Evolutionary conservation across 192 early-diverging fungal genomes (phyloP).

Genomic region (Entophlyctis helioformis): DNA sequence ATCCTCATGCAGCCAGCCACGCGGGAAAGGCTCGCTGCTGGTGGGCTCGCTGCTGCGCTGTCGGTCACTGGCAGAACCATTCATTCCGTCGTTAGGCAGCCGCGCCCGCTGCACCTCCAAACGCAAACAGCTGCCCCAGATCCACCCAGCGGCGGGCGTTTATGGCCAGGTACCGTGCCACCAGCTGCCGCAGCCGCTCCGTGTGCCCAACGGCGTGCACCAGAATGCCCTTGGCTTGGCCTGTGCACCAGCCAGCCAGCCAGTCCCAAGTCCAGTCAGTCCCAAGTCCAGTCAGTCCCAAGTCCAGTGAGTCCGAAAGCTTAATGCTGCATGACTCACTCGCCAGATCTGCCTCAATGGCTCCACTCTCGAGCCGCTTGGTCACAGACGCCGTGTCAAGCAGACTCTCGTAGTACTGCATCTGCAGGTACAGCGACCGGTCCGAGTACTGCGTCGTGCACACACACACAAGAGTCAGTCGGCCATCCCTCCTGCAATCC

Average conservation of each 20-base stretch:
- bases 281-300: not conserved
- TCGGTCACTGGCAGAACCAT: no score
- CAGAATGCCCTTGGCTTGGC: constrained; percentile 1
- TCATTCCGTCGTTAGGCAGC: no score
- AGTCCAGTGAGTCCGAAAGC: not conserved
- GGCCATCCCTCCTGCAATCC: no score
- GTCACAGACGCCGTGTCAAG: constrained; percentile 37
- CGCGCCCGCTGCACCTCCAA: no score
- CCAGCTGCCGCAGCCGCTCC: constrained; percentile 27
- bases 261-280: no score
- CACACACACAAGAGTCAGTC: not conserved
- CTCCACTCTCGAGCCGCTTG: constrained; percentile 1
- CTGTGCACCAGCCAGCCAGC: no score
- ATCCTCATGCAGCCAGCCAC: no score
- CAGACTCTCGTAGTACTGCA: constrained; percentile 62
- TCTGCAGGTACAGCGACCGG: constrained; percentile 63
- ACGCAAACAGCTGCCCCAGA: constrained; percentile 49
- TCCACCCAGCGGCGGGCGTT: constrained; percentile 66
- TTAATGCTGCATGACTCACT: not conserved
- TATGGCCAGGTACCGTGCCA: constrained; percentile 57
- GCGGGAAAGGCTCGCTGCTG: no score
- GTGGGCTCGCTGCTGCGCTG: no score
- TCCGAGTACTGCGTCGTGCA: constrained; percentile 56
- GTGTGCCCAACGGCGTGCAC: constrained; percentile 20
- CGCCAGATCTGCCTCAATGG: not conserved